A percentile compares a stretch with the other conserved stretches of the same genome.
phyloP scores from a whole-genome alignment of 306 rosid species.

The Cucurbita maxima region DNA sequence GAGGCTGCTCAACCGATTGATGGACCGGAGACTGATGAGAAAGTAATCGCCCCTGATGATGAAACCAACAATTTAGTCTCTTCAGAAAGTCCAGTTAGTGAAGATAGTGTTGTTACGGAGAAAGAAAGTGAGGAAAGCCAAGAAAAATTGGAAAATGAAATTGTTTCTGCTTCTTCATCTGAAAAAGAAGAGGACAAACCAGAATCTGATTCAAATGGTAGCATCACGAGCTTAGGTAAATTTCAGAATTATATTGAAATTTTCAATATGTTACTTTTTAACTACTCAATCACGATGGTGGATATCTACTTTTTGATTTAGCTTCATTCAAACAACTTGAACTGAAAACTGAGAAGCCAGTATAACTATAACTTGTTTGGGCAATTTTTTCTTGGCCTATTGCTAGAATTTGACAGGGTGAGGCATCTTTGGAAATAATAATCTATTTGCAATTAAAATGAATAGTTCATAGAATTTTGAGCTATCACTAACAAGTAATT shows the following conservation, averaged over 20 bases:
- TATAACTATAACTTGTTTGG: background rate
- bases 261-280: background rate
- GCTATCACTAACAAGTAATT: background rate
- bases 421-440: background rate
- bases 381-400: background rate
- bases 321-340: background rate
- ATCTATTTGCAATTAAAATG: background rate
- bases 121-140: slow-evolving; percentile 30
- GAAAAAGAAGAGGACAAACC: slow-evolving; percentile 25
- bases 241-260: slow-evolving; percentile 9
- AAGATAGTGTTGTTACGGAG: slow-evolving; percentile 17
- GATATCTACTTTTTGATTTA: background rate
- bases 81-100: slow-evolving; percentile 18
- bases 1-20: slow-evolving; percentile 12
- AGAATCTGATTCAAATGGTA: slow-evolving; percentile 23
- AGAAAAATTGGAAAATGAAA: slow-evolving; percentile 20
- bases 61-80: slow-evolving; percentile 11
- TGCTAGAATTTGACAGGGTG: background rate
- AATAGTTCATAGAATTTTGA: background rate
- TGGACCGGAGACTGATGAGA: slow-evolving; percentile 19
- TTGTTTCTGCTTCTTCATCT: slow-evolving; percentile 18
- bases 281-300: background rate
- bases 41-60: slow-evolving; percentile 21
- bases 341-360: background rate
- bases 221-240: slow-evolving; percentile 28